phyloP scores from a whole-genome alignment of 2,329 filamentous ascomycete genomes.

The Fonsecaea monophora region DNA sequence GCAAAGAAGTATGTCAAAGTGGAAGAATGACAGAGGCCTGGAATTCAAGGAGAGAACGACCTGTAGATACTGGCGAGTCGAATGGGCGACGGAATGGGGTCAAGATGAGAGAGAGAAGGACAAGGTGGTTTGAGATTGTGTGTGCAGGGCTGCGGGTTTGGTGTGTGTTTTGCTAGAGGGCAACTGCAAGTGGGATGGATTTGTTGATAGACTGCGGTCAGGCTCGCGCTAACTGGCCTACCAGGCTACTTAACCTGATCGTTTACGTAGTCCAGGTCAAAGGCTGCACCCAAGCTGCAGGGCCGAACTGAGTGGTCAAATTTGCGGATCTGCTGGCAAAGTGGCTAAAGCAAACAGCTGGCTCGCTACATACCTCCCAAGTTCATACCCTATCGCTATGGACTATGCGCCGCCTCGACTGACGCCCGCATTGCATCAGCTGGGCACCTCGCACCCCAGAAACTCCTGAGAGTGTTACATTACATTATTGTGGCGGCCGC shows the following conservation, averaged over 20 bases:
- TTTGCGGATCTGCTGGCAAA: background rate
- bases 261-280: conserved; percentile 8
- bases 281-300: background rate
- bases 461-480: background rate
- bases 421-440: conserved; percentile 5
- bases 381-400: background rate
- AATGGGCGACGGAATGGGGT: conserved; percentile 8
- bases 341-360: background rate
- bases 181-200: conserved; percentile 29
- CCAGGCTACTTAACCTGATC: conserved; percentile 4
- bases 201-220: conserved; percentile 25
- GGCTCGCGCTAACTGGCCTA: conserved; percentile 16
- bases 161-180: conserved; percentile 24
- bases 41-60: conserved; percentile 40
- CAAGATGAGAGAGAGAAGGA: conserved; percentile 8
- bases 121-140: conserved; percentile 22
- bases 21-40: conserved; percentile 25
- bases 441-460: conserved; percentile 1
- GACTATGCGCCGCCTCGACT: background rate
- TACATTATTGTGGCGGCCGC: background rate
- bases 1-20: conserved; percentile 14
- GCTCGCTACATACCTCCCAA: background rate
- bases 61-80: conserved; percentile 16
- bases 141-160: conserved; percentile 23
- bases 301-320: conserved; percentile 2